These are phyloP conservation scores for Mycena vulgaris DNA, from an alignment of 768 basidiomycete species.

Conservation along the genomic window DNA sequence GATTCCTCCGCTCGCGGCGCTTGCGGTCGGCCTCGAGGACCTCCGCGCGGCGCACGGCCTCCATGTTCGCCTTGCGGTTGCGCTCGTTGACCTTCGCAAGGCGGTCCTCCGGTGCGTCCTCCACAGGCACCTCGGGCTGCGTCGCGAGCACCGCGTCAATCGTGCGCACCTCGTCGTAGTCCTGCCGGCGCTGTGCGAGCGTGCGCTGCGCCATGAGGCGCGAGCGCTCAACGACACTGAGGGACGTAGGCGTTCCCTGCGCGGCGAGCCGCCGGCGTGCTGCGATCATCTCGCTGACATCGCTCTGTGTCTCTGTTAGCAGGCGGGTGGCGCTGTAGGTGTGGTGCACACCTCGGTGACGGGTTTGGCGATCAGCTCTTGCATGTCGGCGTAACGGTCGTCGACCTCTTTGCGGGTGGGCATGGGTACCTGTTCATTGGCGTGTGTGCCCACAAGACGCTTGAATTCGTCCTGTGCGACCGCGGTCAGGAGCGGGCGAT, in stretches of 20 bases:
- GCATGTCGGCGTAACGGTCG: conserved; percentile 76
- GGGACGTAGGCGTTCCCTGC: conserved; percentile 48
- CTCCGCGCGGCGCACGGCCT: conserved; percentile 85
- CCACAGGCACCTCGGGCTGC: conserved; percentile 51
- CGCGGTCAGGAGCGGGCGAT: background rate
- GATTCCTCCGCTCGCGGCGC: conserved; percentile 72
- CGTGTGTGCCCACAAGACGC: conserved; percentile 48
- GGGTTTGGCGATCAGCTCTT: conserved; percentile 69
- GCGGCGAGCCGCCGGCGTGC: conserved; percentile 66
- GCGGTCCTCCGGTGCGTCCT: conserved; percentile 58
- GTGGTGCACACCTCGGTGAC: conserved; percentile 81
- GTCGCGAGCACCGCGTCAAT: conserved; percentile 77
- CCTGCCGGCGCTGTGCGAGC: conserved; percentile 82
- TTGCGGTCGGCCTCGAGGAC: conserved; percentile 78
- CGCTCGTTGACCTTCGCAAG: conserved; percentile 91
- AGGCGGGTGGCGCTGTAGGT: too few species aligned
- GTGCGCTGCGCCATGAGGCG: conserved; percentile 80
- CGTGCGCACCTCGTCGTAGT: conserved; percentile 70
- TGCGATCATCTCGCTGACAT: conserved; percentile 84
- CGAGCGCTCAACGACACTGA: conserved; percentile 66
- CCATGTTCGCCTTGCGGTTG: conserved; percentile 88
- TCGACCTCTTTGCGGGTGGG: conserved; percentile 80
- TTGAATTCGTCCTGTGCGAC: conserved; percentile 78
- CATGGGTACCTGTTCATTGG: conserved; percentile 69
- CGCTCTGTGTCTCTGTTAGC: conserved; percentile 49